Conservation (phyloP, 2,329 filamentous ascomycete species). For the Akanthomyces uredinophilus region DNA sequence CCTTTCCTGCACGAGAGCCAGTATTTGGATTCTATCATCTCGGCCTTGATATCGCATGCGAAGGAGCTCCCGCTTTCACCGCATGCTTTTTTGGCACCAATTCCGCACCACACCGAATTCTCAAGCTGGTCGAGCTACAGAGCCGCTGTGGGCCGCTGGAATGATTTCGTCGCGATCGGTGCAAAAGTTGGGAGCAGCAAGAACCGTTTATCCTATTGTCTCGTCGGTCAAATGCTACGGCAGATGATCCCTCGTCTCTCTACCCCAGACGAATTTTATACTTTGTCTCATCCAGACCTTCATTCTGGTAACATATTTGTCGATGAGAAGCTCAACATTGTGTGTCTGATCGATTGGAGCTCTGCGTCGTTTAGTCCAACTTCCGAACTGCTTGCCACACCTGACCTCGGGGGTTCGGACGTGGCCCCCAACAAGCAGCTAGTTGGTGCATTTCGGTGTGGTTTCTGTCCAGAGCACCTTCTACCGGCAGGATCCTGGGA, state of each 20-base stretch:
- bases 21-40: conserved; percentile 23
- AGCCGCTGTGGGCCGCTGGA: conserved; percentile 15
- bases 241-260: conserved; percentile 24
- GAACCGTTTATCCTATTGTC: conserved; percentile 18
- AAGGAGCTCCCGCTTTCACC: conserved; percentile 23
- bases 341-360: conserved; percentile 24
- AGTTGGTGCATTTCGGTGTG: conserved; percentile 14
- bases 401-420: not conserved
- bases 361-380: conserved; percentile 17
- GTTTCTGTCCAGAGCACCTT: conserved; percentile 5
- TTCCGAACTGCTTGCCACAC: conserved; percentile 13
- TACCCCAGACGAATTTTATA: not conserved
- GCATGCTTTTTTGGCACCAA: conserved; percentile 25
- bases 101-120: conserved; percentile 23
- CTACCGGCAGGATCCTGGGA: conserved; percentile 5
- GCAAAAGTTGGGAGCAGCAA: conserved; percentile 22
- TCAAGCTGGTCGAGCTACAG: conserved; percentile 17
- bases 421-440: conserved; percentile 4
- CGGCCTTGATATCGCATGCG: conserved; percentile 21
- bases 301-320: conserved; percentile 24
- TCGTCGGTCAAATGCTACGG: conserved; percentile 18
- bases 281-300: conserved; percentile 22
- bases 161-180: conserved; percentile 19
- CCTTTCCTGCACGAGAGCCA: conserved; percentile 22
- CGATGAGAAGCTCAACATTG: conserved; percentile 22